These are phyloP conservation scores for Pulveroboletus ridleyi DNA, from an alignment of 1,284 basidiomycete genomes.

Conservation along the genomic window DNA sequence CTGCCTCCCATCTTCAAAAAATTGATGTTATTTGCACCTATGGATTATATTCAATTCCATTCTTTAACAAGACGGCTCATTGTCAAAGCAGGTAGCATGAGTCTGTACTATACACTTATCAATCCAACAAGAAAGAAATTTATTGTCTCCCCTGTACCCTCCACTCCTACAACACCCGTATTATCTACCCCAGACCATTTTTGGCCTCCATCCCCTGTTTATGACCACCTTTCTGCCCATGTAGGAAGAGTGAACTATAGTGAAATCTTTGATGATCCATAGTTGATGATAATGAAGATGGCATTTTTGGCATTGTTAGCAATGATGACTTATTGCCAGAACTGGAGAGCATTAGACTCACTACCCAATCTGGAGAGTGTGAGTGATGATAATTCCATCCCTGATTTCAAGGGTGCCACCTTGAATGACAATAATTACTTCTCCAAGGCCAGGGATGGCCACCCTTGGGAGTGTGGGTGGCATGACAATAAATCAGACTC, in stretches of 20 bases:
- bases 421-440: no score
- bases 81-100: slow-evolving; percentile 69
- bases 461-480: no score
- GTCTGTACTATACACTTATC: slow-evolving; percentile 66
- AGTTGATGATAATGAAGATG: no score
- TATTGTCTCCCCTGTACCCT: slow-evolving; percentile 56
- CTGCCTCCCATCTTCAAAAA: slow-evolving; percentile 60
- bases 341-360: no score
- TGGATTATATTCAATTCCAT: slow-evolving; percentile 64
- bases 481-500: no score
- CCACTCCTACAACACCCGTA: slow-evolving; percentile 46
- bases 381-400: no score
- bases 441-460: no score
- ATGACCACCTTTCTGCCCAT: slow-evolving; percentile 8
- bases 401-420: no score
- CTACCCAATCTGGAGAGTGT: no score
- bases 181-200: slow-evolving; percentile 37
- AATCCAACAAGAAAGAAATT: slow-evolving; percentile 66
- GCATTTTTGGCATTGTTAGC: no score
- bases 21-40: slow-evolving; percentile 68
- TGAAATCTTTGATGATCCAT: not conserved
- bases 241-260: slow-evolving; percentile 8
- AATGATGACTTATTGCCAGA: no score
- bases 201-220: slow-evolving; percentile 31
- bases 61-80: slow-evolving; percentile 54